Evolutionary conservation across 208 protist genomes (phyloP), one percentile per base, ranked within the genome.

Genomic region (Trypanosoma conorhini): DNA sequence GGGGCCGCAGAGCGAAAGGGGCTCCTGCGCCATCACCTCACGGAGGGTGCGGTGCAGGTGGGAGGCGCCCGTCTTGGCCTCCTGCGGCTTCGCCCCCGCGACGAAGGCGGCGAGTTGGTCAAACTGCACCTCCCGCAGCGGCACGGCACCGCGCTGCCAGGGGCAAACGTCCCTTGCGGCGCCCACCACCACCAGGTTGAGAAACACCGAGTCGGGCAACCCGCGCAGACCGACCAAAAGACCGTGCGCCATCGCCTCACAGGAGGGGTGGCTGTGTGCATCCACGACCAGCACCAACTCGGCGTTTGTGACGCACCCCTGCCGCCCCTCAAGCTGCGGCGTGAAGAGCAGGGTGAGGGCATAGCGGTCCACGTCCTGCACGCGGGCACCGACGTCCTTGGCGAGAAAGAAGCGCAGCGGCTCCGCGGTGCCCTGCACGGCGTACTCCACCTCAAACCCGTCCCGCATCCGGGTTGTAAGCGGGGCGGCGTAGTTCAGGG

Each of bases 261-360:
- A 77, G 5, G 67, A 57, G 0, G 46, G 61, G 3, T 40, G 30
- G 55, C 51, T 79, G 73, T 91, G 87, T 48, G 76, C 63, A 70
- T 95, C 87, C 0, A 92, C 58, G 8, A 92, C 33, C 42, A 95
- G 82, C 3, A 95, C 55, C 12, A 92, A 61, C 73, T 95, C 90
- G 0, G 82, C 72, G 66, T 95, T 95, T 21, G 62, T 64, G 15
- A 51, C 26, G 42, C 54, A 67, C 21, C 46, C 57, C 67, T 56
- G 66, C 33, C 56, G 70, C 51, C 55, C 66, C n/a, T 61, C 51
- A 30, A 92, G 63, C 21, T 62, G 56, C 12, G 89, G 89, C 3
- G 86, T 83, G 51, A 94, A 72, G 33, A 51, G 70, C 28, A 93
- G 48, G 3, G 72, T 77, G 21, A 91, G 59, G 10, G 83, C 89